Base-by-base conservation (phyloP, 768 basidiomycete genomes). In the Tephrocybe sp. region DNA sequence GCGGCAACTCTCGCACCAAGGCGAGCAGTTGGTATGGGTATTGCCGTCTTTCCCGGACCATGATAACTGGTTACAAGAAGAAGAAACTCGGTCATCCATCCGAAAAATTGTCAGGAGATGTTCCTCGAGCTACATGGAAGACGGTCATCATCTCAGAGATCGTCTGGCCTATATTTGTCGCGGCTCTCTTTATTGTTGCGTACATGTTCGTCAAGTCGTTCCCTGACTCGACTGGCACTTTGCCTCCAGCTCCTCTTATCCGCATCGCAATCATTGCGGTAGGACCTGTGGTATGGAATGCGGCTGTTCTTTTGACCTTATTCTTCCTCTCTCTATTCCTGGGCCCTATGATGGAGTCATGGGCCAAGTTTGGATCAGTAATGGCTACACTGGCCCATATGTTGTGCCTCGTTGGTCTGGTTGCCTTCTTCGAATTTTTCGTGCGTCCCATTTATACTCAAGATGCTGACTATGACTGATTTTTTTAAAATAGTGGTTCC, bases 11-110 rank as follows among this genome's bases (percentile, higher is more conserved):
- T 39, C 78, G 93, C 60, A 88, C 92, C 13, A 96, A 98, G 65
- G 89, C 91, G 42, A 98, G 96, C 72, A 95, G 92, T 56, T 99
- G 97, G 97, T 96, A 98, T 66, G 97, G 97, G 2, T 99, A 98
- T 70, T 99, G 97, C 67, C 92, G 97, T 59, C 81, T 98, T 51
- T 96, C 93, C 30, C 75, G 97, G 55, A 99, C 97, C 8, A 89
- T 91, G 83, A 97, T 98, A 58, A 98, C 97, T 15, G 97, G 97
- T 34, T 98, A 93, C 78, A 98, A 98, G 83, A 92, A 97, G 79
- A 99, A 98, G 79, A 89, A 93, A 61, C 82, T 99, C 16, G 97
- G 97, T 3, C 89, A 96, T 61, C 97, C 97, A 6, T 97, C 95
- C 0, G 97, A 99, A 72, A 98, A 98, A 70, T 71, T 98, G 39